These are phyloP conservation scores for Apiospora aurea DNA, from an alignment of 2,329 filamentous ascomycete genomes.

Conservation along the genomic window DNA sequence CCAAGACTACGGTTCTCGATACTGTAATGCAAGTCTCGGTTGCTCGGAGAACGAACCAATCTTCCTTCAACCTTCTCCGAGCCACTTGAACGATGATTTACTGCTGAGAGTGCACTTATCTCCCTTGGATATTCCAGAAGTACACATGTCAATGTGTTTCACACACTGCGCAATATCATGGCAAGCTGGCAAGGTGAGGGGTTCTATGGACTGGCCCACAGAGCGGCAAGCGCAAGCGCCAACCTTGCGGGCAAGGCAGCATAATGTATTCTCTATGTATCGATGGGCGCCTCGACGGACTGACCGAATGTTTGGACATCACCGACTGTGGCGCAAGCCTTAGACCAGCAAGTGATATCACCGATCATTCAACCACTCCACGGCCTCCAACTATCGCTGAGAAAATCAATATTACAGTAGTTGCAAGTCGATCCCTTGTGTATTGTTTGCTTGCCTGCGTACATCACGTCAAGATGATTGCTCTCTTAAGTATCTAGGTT, in stretches of 20 bases:
- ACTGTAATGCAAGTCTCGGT: not conserved
- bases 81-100: not conserved
- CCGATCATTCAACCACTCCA: not conserved
- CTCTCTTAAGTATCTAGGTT: not conserved
- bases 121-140: not conserved
- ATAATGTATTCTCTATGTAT: not conserved
- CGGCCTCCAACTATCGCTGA: not conserved
- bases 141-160: not conserved
- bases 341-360: not conserved
- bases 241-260: not conserved
- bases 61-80: not conserved
- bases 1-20: not conserved
- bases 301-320: not conserved
- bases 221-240: not conserved
- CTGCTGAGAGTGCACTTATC: not conserved
- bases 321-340: constrained; percentile 3
- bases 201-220: constrained; percentile 2
- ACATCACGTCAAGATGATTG: not conserved
- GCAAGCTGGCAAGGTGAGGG: constrained; percentile 7
- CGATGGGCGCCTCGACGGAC: constrained; percentile 6
- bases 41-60: not conserved
- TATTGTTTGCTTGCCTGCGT: not conserved
- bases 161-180: not conserved
- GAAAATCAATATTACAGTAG: not conserved
- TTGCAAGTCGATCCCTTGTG: not conserved